Evolutionary conservation across 2,329 filamentous ascomycete species (phyloP), one percentile per base, ranked within the genome.

Genomic region (Mariannaea sp.): DNA sequence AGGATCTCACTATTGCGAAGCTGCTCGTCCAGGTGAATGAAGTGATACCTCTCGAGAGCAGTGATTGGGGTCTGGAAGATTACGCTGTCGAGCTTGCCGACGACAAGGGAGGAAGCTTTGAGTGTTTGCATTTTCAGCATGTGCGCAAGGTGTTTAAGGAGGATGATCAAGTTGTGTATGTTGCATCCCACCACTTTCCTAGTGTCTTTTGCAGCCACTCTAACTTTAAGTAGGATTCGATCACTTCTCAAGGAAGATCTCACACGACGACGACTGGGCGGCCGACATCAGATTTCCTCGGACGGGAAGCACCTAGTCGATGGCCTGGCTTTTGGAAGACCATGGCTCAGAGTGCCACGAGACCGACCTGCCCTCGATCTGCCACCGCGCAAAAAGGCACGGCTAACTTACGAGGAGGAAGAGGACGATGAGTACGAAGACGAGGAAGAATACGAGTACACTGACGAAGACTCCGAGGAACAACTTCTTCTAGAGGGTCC

Each of bases 1-100:
- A 78, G 12, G 80, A 86, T 39, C 80, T 85, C 47, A 96, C 90
- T 2, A 80, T 96, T 55, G 82, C 89, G 24, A 84, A 88, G 61
- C 81, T 97, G 2, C 78, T 97, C 30, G 84, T 89, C 58, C 82
- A 90, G 56, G 78, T 97, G 61, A 92, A 95, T 71, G 83, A 89
- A 36, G 80, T 89, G 13, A 77, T 97, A 2, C 92, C 92, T 0
- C 82, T 97, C 0, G 92, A 96, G 74, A 85, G 86, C 51, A 80
- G 80, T 33, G 79, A 91, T 55, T 96, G 91, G 90, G 91, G 90
- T 0, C 74, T 96, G 3, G 92, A 97, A 66, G 90, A 97, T 69
- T 97, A 97, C 71, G 83, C 83, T 7, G 90, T 96, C 24, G 89
- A 95, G 71, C 79, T 96, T 3, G 71, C 72, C 16, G 78, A 80